Evolutionary conservation across 495 filamentous ascomycete genomes (phyloP).

Genomic region (Talaromyces thailandensis): DNA sequence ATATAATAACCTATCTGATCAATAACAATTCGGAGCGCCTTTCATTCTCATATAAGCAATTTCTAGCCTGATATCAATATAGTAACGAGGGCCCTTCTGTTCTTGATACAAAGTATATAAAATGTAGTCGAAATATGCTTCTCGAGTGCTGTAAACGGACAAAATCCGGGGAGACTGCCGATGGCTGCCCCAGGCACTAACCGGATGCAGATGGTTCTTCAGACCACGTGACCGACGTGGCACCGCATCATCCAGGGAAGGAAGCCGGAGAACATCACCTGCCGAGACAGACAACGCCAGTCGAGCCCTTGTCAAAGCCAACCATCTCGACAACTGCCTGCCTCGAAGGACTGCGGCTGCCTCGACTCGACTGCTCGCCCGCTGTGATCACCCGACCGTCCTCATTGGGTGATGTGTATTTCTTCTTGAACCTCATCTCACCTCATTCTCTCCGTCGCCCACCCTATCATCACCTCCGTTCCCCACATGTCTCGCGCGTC

Average conservation of each 20-base stretch:
- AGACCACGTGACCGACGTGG: slow-evolving; percentile 5
- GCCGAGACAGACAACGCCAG: slow-evolving; percentile 1
- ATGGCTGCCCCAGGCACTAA: slow-evolving; percentile 2
- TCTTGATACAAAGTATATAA: too few species aligned
- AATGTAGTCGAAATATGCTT: neutral
- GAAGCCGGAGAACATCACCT: slow-evolving; percentile 9
- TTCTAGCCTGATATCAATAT: too few species aligned
- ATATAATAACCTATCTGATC: too few species aligned
- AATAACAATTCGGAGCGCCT: too few species aligned
- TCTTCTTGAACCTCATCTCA: slow-evolving; percentile 18
- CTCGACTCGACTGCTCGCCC: neutral
- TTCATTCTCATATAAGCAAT: too few species aligned
- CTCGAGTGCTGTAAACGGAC: neutral
- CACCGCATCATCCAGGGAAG: slow-evolving; percentile 1
- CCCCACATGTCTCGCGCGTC: slow-evolving; percentile 45
- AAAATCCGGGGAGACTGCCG: slow-evolving; percentile 4
- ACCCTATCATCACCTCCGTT: slow-evolving; percentile 21
- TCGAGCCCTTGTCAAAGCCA: neutral
- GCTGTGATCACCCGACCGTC: neutral
- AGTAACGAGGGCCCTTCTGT: too few species aligned
- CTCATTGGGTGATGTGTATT: slow-evolving; percentile 8
- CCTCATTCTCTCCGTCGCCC: slow-evolving; percentile 2
- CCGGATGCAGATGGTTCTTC: neutral
- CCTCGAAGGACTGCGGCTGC: neutral
- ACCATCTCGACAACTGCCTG: neutral